Evolutionary conservation across 441 rosid species (phyloP).

Genomic region (Gossypium davidsonii): DNA sequence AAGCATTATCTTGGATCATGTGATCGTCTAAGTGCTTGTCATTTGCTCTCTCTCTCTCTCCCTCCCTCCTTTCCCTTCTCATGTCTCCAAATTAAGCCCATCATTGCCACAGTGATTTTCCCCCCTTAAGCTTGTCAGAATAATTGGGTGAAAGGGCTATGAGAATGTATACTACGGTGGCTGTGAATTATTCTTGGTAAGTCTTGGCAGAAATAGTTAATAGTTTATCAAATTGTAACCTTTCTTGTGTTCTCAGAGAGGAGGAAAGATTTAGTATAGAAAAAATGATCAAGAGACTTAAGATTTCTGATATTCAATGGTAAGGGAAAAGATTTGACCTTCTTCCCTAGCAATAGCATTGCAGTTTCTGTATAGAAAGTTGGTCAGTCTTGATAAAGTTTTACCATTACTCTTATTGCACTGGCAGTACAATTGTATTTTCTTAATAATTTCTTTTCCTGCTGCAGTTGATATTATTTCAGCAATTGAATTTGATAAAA

Average conservation of each 20-base stretch:
- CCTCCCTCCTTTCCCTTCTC: neutral
- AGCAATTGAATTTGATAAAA: conserved; percentile 86
- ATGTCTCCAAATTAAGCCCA: conserved; percentile 1
- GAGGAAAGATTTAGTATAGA: neutral
- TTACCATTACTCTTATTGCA: neutral
- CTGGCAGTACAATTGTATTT: neutral
- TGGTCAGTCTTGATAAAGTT: neutral
- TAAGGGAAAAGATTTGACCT: neutral
- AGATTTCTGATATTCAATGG: neutral
- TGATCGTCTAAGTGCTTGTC: neutral
- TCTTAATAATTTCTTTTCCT: conserved; percentile 21
- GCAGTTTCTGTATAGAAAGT: conserved; percentile 2
- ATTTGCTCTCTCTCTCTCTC: neutral
- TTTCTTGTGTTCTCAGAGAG: neutral
- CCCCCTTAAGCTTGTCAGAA: neutral
- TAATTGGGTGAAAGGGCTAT: neutral
- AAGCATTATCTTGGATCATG: neutral
- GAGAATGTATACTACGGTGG: neutral
- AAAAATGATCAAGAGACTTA: neutral
- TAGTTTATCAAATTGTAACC: neutral
- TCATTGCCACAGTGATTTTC: neutral
- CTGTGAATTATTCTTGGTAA: neutral
- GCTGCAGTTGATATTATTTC: conserved; percentile 89
- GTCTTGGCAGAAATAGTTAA: neutral
- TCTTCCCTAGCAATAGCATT: neutral